Conservation (phyloP, 306 rosid genomes). For the Vigna hirtella region DNA sequence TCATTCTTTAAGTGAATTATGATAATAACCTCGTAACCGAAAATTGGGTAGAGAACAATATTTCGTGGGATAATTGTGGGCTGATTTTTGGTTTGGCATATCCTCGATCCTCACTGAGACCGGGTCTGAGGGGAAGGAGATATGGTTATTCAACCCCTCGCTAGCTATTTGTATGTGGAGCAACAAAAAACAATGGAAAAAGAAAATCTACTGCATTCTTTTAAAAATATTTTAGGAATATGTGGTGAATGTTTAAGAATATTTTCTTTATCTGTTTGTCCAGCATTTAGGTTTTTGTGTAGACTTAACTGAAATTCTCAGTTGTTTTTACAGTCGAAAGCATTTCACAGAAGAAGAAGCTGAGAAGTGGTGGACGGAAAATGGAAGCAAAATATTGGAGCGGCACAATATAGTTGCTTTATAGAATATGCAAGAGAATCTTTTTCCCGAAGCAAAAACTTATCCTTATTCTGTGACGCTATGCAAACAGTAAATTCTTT, state of each 20-base stretch:
- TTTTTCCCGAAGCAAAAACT: conserved; percentile 39
- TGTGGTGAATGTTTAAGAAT: conserved; percentile 27
- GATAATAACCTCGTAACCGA: not conserved
- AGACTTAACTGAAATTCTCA: conserved; percentile 38
- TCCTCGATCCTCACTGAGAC: not conserved
- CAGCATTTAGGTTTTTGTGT: conserved; percentile 34
- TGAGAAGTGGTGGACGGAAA: conserved; percentile 92
- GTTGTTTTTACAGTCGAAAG: conserved; percentile 70
- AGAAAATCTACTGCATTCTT: not conserved
- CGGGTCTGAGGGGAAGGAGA: not conserved
- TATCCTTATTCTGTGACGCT: conserved; percentile 37
- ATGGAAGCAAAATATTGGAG: conserved; percentile 71
- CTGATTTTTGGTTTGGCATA: conserved; percentile 5
- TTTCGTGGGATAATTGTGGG: not conserved
- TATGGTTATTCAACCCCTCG: not conserved
- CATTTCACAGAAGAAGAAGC: conserved; percentile 87
- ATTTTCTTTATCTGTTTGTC: conserved; percentile 18
- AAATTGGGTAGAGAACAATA: not conserved
- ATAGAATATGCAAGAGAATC: conserved; percentile 48
- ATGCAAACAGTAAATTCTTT: conserved; percentile 58
- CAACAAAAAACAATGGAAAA: not conserved
- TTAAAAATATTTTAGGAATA: not conserved
- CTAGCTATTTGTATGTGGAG: not conserved
- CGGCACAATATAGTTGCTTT: conserved; percentile 61
- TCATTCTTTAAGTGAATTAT: conserved; percentile 5